phyloP scores from a whole-genome alignment of 1,284 basidiomycete genomes.

The Xerocomus nothofagi region DNA sequence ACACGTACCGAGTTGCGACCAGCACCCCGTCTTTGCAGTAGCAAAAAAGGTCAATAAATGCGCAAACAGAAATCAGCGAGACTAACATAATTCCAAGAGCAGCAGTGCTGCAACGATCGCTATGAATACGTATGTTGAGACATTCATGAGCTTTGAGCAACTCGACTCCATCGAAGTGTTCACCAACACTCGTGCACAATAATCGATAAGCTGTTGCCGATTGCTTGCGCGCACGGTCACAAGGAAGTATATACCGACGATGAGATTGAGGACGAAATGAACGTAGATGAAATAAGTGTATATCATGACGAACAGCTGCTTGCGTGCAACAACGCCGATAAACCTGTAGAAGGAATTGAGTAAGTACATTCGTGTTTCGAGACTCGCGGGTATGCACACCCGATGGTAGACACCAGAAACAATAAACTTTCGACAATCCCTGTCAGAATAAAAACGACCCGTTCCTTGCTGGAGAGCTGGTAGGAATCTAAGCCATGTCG shows the following conservation, averaged over 20 bases:
- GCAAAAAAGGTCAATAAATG: neutral
- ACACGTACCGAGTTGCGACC: slow-evolving; percentile 59
- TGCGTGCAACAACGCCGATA: slow-evolving; percentile 57
- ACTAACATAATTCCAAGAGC: slow-evolving; percentile 54
- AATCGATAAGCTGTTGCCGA: slow-evolving; percentile 40
- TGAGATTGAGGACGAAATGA: slow-evolving; percentile 58
- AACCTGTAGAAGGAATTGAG: slow-evolving; percentile 40
- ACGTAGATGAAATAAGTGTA: slow-evolving; percentile 58
- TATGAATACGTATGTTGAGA: slow-evolving; percentile 48
- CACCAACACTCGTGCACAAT: slow-evolving; percentile 48
- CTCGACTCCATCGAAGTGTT: slow-evolving; percentile 42
- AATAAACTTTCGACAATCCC: slow-evolving; percentile 53
- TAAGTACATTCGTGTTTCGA: neutral
- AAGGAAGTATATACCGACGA: slow-evolving; percentile 52
- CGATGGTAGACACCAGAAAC: slow-evolving; percentile 51
- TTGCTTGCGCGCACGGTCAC: slow-evolving; percentile 48
- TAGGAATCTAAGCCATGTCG: slow-evolving; percentile 22
- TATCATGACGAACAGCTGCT: slow-evolving; percentile 55
- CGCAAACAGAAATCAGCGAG: neutral
- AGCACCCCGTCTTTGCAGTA: slow-evolving; percentile 49
- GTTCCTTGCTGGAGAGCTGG: slow-evolving; percentile 40
- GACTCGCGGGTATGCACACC: slow-evolving; percentile 41
- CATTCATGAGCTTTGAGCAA: slow-evolving; percentile 44
- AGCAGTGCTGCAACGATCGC: slow-evolving; percentile 47
- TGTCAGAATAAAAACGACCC: slow-evolving; percentile 46